Evolutionary conservation across 164 flowering plant genomes (phyloP).

Genomic region (Vitis rotundifolia): DNA sequence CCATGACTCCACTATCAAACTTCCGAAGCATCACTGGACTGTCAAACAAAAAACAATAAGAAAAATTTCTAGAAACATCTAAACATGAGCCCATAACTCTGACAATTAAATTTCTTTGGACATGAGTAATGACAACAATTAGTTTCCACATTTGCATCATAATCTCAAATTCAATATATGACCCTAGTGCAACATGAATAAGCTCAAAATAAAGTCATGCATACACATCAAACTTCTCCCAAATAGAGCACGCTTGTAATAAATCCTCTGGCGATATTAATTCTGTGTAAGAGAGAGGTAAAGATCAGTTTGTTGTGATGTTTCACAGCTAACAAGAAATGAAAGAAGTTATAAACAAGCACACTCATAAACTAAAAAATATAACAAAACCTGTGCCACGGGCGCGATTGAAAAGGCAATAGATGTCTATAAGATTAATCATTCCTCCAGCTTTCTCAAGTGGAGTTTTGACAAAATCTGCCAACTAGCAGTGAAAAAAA

Average conservation of each 20-base stretch:
- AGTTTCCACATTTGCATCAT: slow-evolving; percentile 3
- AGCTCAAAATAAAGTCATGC: slow-evolving; percentile 29
- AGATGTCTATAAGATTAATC: slow-evolving; percentile 84
- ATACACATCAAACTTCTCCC: slow-evolving; percentile 98
- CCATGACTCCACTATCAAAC: slow-evolving; percentile 99
- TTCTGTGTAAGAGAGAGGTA: slow-evolving; percentile 42
- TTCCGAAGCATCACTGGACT: slow-evolving; percentile 91
- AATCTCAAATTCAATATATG: slow-evolving; percentile 6
- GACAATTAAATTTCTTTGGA: not conserved
- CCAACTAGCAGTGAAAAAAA: slow-evolving; percentile 51
- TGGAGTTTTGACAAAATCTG: slow-evolving; percentile 91
- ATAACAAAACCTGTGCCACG: slow-evolving; percentile 79
- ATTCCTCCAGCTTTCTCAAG: slow-evolving; percentile 94
- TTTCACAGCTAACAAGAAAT: not conserved
- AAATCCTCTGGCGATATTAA: slow-evolving; percentile 96
- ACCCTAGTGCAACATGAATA: slow-evolving; percentile 17
- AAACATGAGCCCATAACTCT: not conserved
- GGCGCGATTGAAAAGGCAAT: slow-evolving; percentile 96
- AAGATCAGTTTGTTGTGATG: not conserved
- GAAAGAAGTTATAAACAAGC: not conserved
- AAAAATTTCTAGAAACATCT: not conserved
- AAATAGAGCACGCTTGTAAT: slow-evolving; percentile 88
- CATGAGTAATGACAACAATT: not conserved
- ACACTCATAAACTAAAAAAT: not conserved
- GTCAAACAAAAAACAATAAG: slow-evolving; percentile 9